Percentiles rank a stretch among this genome's conserved stretches.
phyloP scores from a whole-genome alignment of 1,284 basidiomycete species.

The Amylostereum areolatum region DNA sequence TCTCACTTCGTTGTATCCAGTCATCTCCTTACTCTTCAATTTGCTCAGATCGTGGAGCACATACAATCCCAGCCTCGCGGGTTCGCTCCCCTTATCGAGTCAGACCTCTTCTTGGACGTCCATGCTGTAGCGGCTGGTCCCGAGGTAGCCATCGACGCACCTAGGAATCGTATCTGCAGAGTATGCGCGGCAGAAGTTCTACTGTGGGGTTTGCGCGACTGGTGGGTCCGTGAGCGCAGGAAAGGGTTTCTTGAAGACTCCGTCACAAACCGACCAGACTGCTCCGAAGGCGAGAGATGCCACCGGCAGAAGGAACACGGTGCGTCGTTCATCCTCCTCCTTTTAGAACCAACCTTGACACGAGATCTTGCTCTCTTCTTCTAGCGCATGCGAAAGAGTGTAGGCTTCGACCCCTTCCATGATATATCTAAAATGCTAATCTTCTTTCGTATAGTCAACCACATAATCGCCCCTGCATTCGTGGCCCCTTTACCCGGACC shows the following conservation, averaged over 20 bases:
- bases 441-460: slow-evolving; percentile 35
- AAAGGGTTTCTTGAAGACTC: slow-evolving; percentile 54
- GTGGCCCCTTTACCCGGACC: too few species aligned
- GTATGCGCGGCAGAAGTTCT: slow-evolving; percentile 68
- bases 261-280: slow-evolving; percentile 54
- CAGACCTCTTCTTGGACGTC: slow-evolving; percentile 61
- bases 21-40: slow-evolving; percentile 1
- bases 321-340: slow-evolving; percentile 27
- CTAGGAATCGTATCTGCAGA: slow-evolving; percentile 56
- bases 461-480: slow-evolving; percentile 28
- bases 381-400: slow-evolving; percentile 68
- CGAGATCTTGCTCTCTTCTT: slow-evolving; percentile 3
- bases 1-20: slow-evolving; percentile 1
- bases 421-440: slow-evolving; percentile 1
- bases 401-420: slow-evolving; percentile 27
- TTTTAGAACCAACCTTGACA: background rate
- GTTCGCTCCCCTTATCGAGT: slow-evolving; percentile 60
- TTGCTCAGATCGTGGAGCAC: slow-evolving; percentile 50
- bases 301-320: slow-evolving; percentile 52
- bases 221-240: slow-evolving; percentile 73
- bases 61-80: slow-evolving; percentile 53
- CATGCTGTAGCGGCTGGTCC: slow-evolving; percentile 46
- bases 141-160: slow-evolving; percentile 49
- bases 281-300: slow-evolving; percentile 52
- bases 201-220: slow-evolving; percentile 66